Evolutionary conservation across 495 filamentous ascomycete species (phyloP), one percentile per base, ranked within the genome.

Genomic region (Poronia punctata): DNA sequence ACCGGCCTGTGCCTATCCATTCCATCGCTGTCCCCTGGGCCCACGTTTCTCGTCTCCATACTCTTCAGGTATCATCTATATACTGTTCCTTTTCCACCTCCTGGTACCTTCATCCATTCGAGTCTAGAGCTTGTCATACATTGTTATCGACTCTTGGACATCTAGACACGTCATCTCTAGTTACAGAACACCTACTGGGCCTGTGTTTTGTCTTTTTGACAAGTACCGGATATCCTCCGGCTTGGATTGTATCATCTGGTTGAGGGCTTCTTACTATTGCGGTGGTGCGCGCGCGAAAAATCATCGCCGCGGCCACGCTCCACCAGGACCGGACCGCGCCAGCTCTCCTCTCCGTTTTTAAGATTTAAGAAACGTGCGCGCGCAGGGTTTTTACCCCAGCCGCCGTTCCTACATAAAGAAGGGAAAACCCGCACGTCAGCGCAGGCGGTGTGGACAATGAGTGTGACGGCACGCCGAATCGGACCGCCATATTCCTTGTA

Each of bases 11-110:
- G 11, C 17, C 34, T 37, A 10, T 6, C n/a, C 32, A 38, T 44
- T 34, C 18, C 42, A 36, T 38, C 35, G 25, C 27, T 34, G 35
- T 45, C 42, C 41, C 41, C 41, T 44, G 33, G 32, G 33, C 42
- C 42, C 42, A 45, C 35, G 35, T 27, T 30, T 15, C 12, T 21
- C 12, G 24, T 25, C 24, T 45, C 20, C 16, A 20, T 26, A 12
- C 35, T 30, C 35, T 20, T 28, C 35, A 37, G 34, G 27, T 33
- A 27, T 15, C 22, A 26, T 16, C 3, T 23, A 17, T 44, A 25
- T 31, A 7, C 33, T 32, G 26, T 26, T 38, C 31, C 41, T 31
- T 37, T 31, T 10, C 26, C 34, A 10, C 20, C 14, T 32, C 20
- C 35, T 15, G 9, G 26, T 7, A 10, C 20, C 38, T 33, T 21